Evolutionary conservation across 1,139 yeast genomes (phyloP).

Genomic region (Barnettozyma hawaiiensis): DNA sequence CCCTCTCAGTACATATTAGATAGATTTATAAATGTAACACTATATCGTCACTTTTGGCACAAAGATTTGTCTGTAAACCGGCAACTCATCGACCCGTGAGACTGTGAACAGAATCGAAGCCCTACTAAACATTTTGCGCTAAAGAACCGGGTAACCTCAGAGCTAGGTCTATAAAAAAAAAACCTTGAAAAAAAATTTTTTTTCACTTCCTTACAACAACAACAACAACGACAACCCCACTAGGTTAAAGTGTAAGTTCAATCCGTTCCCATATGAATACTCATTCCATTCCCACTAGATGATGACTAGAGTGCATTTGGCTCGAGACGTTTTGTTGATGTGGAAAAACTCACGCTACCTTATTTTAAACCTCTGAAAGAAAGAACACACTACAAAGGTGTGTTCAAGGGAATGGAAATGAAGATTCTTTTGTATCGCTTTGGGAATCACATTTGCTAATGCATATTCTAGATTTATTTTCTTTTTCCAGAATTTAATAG

Average conservation of each 20-base stretch:
- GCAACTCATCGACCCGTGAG: too few relatives aligned
- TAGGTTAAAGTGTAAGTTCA: constrained; percentile 1
- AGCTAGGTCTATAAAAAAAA: not conserved
- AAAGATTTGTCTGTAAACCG: too few relatives aligned
- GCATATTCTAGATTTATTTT: constrained; percentile 9
- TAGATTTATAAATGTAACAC: not conserved
- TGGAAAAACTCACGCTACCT: constrained; percentile 75
- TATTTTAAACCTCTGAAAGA: constrained; percentile 23
- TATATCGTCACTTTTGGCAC: too few relatives aligned
- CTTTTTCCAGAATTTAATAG: not conserved
- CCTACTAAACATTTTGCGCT: not conserved
- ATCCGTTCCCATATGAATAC: not conserved
- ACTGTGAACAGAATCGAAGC: too few relatives aligned
- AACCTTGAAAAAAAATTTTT: not conserved
- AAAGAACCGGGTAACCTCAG: constrained; percentile 1
- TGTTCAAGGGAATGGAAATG: not conserved
- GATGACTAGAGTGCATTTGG: constrained; percentile 74
- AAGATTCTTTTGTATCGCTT: not conserved
- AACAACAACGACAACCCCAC: not conserved
- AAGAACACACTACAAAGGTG: too few relatives aligned
- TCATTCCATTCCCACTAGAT: constrained; percentile 9
- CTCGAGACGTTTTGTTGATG: constrained; percentile 89
- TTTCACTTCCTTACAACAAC: not conserved
- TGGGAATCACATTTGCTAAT: constrained; percentile 8
- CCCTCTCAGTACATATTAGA: not conserved